Conservation (phyloP, 2,329 filamentous ascomycete species). For the Coniosporium uncinatum region DNA sequence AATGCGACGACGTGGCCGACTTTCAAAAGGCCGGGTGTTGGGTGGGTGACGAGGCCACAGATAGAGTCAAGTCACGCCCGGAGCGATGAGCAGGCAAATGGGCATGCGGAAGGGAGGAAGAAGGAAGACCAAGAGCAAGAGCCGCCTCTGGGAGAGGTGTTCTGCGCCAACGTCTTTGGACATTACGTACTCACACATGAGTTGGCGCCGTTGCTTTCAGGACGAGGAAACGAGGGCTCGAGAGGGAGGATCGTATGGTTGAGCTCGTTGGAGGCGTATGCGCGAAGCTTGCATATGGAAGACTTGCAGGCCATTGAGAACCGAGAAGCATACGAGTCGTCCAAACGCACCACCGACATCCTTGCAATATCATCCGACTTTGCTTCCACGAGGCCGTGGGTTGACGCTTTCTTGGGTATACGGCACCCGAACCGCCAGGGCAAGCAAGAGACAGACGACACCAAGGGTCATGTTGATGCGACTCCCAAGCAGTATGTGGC, state of each 20-base stretch:
- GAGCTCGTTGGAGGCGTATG: slow-evolving; percentile 69
- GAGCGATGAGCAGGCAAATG: slow-evolving; percentile 2
- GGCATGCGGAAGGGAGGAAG: slow-evolving; percentile 4
- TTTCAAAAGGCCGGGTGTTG: slow-evolving; percentile 63
- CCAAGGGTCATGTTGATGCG: slow-evolving; percentile 1
- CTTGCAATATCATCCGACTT: slow-evolving; percentile 69
- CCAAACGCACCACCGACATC: slow-evolving; percentile 83
- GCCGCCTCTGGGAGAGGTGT: slow-evolving; percentile 71
- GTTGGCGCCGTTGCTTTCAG: slow-evolving; percentile 64
- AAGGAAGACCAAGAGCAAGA: slow-evolving; percentile 22
- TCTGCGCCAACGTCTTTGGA: slow-evolving; percentile 90
- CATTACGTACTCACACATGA: slow-evolving; percentile 88
- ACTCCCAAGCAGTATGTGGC: slow-evolving; percentile 66
- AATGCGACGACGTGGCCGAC: slow-evolving; percentile 70
- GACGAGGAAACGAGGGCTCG: slow-evolving; percentile 22
- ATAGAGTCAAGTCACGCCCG: slow-evolving; percentile 18
- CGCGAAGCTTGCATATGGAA: slow-evolving; percentile 49
- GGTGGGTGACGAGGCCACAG: slow-evolving; percentile 49
- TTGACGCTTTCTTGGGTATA: neutral
- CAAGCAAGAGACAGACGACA: slow-evolving; percentile 9
- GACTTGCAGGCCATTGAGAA: slow-evolving; percentile 73
- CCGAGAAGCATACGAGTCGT: slow-evolving; percentile 70
- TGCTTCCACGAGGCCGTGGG: slow-evolving; percentile 26
- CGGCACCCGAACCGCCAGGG: neutral
- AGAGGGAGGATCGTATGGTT: slow-evolving; percentile 78